phyloP scores from a whole-genome alignment of 148 eudicot species.

The Amaranthus palmeri region DNA sequence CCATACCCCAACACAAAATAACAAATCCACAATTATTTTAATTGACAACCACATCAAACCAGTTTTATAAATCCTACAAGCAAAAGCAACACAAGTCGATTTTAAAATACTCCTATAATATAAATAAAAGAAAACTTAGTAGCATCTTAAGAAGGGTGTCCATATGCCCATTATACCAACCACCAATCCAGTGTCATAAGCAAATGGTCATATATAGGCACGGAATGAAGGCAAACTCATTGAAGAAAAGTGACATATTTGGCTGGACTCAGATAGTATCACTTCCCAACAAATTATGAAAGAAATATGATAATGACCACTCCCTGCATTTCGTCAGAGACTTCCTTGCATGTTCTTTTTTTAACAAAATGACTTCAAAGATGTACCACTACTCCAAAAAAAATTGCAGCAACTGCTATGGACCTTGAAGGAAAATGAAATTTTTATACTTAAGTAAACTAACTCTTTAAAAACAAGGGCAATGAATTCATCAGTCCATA shows the following conservation, averaged over 20 bases:
- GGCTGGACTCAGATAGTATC: too few relatives aligned
- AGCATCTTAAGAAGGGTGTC: neutral
- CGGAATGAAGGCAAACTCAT: neutral
- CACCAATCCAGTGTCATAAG: too few relatives aligned
- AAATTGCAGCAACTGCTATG: too few relatives aligned
- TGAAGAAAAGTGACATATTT: too few relatives aligned
- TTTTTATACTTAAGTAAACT: too few relatives aligned
- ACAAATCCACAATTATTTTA: neutral
- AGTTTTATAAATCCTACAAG: neutral
- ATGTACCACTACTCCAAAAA: too few relatives aligned
- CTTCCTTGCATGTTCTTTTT: too few relatives aligned
- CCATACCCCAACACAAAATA: neutral
- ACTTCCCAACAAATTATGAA: neutral
- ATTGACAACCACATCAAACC: neutral
- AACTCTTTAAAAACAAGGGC: neutral
- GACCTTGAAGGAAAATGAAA: too few relatives aligned
- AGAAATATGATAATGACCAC: neutral
- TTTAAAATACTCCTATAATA: neutral
- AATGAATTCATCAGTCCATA: neutral
- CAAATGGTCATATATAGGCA: neutral
- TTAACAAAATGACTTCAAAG: too few relatives aligned
- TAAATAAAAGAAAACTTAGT: neutral
- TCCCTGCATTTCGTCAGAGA: too few relatives aligned
- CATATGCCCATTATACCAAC: neutral
- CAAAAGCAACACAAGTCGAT: too few relatives aligned